Base-by-base conservation (phyloP, 805 yeast species). In the Zygosaccharomyces siamensis region DNA sequence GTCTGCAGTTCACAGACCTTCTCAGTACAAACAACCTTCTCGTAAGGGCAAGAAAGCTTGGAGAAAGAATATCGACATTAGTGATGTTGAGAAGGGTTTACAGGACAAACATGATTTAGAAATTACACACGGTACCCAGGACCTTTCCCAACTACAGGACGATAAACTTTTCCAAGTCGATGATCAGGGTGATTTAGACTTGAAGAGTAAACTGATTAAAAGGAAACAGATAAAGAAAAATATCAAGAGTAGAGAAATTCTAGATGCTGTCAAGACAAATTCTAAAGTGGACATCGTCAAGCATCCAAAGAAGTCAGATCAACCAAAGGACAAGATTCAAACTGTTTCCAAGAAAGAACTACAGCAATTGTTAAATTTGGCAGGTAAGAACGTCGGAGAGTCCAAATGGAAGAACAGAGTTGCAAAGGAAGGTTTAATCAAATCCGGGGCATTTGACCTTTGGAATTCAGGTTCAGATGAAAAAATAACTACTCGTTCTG, bases 11-110 rank as follows among this genome's bases (percentile, higher is more conserved):
- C 39, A 54, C 37, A 75, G 81, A 66, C 88, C 90, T 11, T 65
- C 79, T 20, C 81, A 77, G 57, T 76, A 74, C 57, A 71, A 71
- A 39, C 97, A 90, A 69, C 62, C 85, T 4, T 89, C 97, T 6
- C 78, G 98, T 62, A 93, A 93, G 72, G 96, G 96, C 39, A 92
- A 87, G 76, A 84, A 78, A 64, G 86, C 97, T 4, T 93, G 99
- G 99, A 83, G 97, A 69, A 93, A 92, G 70, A 88, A 93, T 67
- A 86, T 93, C 50, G 96, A 93, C 66, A 71, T 93, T 16, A 81
- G 80, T 21, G 97, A 89, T 54, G 73, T 93, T 43, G 89, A 86
- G 61, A 67, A 70, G 28, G 85, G 84, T 10, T 70, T 92, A 35
- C 92, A 84, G 57, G 81, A 78, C 39, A 74, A 75, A 45, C 74